Evolutionary conservation across 257 asterid species (phyloP), one percentile per base, ranked within the genome.

Genomic region (Catharanthus roseus): DNA sequence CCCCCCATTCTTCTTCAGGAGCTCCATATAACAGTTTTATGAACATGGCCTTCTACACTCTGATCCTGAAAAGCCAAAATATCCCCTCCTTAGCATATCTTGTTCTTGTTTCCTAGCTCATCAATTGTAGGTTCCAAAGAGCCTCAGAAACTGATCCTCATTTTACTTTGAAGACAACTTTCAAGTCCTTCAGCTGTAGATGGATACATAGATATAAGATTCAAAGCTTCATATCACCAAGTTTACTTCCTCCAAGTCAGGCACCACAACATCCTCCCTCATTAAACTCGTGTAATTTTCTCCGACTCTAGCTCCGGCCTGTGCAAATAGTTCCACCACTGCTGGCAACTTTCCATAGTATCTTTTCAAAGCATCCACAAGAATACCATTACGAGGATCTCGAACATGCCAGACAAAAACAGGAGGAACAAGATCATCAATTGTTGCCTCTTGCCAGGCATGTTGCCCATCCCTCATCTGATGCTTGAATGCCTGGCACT

Each of bases 401-500:
- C n/a, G 64, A 33, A 77, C 89, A 61, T 88, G 97, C 97, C 91
- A 90, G 34, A 86, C 97, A 5, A 82, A 78, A 5, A 81, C 82
- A 0, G 89, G 88, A 3, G 87, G 89, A 34, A 85, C 65, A 47
- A 88, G 38, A 68, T 85, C 85, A 10, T 90, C 95, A 42, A 84
- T 51, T 16, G 87, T 79, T 10, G 97, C 93, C 72, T 85, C 87
- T 69, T 90, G 91, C 96, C 97, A 90, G 60, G 80, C 93, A 70
- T 90, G 97, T 45, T 90, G 91, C 13, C 97, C 97, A 44, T 86
- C 93, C 75, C 93, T 73, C 96, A 88, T 86, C 78, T 90, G 97
- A 80, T 86, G 93, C 81, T 90, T 90, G 86, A 86, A 90, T 19
- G 90, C 89, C 77, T 79, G 89, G 73, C 95, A 90, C 45, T 85